These are phyloP conservation scores for Sarocladium strictum DNA, from an alignment of 2,329 filamentous ascomycete genomes.

Conservation along the genomic window DNA sequence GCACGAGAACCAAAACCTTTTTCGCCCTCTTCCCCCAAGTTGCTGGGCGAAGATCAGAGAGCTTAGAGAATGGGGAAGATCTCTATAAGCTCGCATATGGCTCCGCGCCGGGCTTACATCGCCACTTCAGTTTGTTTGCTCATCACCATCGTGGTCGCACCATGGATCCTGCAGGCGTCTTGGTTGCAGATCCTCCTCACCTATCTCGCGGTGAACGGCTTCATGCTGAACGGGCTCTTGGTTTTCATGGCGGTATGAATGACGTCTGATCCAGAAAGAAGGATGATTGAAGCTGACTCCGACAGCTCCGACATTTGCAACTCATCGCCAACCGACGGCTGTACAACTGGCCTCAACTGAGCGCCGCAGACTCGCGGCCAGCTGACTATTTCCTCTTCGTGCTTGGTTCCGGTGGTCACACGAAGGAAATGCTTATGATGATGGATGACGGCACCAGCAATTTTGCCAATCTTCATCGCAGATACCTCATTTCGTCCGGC, in stretches of 20 bases:
- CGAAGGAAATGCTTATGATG: slow-evolving; percentile 88
- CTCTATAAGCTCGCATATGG: neutral
- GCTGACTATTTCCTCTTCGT: slow-evolving; percentile 65
- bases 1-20: too few relatives aligned
- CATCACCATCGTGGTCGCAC: neutral
- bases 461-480: slow-evolving; percentile 56
- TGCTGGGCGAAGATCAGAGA: neutral
- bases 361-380: neutral
- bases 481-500: slow-evolving; percentile 74
- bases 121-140: slow-evolving; percentile 18
- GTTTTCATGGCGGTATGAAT: slow-evolving; percentile 2
- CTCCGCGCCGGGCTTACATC: neutral
- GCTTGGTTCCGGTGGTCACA: slow-evolving; percentile 90
- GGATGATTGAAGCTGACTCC: neutral
- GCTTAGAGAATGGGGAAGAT: neutral
- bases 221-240: neutral
- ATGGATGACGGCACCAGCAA: slow-evolving; percentile 54
- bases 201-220: neutral
- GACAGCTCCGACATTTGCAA: slow-evolving; percentile 11
- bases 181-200: neutral
- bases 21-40: too few relatives aligned
- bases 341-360: neutral
- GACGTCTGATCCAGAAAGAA: neutral
- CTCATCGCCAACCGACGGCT: slow-evolving; percentile 10
- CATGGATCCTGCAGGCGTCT: neutral